Base-by-base conservation (phyloP, 805 yeast species). In the Wickerhamiella alocasiicola region DNA sequence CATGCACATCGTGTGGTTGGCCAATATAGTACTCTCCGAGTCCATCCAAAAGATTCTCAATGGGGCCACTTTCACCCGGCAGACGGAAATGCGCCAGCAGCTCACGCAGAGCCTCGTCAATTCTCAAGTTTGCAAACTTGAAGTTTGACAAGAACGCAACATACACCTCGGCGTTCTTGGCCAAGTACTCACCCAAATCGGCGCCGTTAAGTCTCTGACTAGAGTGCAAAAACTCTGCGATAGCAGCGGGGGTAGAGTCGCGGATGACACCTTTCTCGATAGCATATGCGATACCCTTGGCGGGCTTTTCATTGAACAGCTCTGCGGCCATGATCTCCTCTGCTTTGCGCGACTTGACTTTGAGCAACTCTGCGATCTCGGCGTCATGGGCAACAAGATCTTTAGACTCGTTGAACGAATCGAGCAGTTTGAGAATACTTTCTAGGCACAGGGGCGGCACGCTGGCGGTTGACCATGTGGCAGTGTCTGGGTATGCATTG, bases 1-100 rank as follows among this genome's bases (percentile, higher is more conserved):
- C 57, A 28, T 49, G 49, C 13, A 55, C 51, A 17, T 63, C 62
- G 5, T 62, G 61, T 53, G 78, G 83, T 44, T 80, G 76, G 15
- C 65, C 66, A 11, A 82, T 81, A 60, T 83, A 91, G 44, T 81
- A 73, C 31, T 75, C 77, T 2, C 94, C 85, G 60, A 91, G 91
- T 5, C 74, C 66, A 53, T 88, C 96, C 21, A 91, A 79, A 12
- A 88, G 74, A 52, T 95, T 71, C 58, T 91, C 98, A 56, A 91
- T 91, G 58, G 84, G 95, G 55, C 85, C 97, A 0, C 96, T 81
- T 61, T 91, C 99, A 45, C 99, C 99, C 1, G 97, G 97, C 36
- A 91, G 67, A 57, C 98, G 72, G 55, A 91, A 88, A 16, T 81
- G 72, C 43, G 81, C 80, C 49, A 93, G 66, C 45, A 91, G 59